These are phyloP conservation scores for Suillus plorans DNA, from an alignment of 768 basidiomycete species.

Conservation along the genomic window DNA sequence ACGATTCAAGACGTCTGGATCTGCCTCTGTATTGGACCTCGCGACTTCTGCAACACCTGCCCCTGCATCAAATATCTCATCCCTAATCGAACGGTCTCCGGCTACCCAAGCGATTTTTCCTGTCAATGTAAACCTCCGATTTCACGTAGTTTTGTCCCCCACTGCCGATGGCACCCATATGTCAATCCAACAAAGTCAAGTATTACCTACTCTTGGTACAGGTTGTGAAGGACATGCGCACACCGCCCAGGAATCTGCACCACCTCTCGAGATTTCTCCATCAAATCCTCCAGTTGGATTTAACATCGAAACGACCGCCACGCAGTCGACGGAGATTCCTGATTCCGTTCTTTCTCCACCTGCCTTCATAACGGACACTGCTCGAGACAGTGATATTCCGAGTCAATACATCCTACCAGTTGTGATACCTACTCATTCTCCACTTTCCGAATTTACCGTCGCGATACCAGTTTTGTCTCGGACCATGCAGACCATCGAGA, in stretches of 20 bases:
- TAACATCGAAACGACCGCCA: not conserved
- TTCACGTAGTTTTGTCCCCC: not conserved
- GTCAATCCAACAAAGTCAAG: not conserved
- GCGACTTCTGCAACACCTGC: not conserved
- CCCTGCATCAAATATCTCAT: not conserved
- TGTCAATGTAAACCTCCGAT: not conserved
- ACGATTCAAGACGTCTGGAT: not conserved
- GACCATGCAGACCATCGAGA: not conserved
- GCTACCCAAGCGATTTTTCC: not conserved
- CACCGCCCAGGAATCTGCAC: not conserved
- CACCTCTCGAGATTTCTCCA: not conserved
- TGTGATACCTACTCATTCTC: not conserved
- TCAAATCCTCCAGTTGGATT: not conserved
- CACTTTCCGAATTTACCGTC: too few species aligned
- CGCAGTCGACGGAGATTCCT: not conserved
- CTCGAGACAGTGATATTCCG: not conserved
- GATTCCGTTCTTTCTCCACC: not conserved
- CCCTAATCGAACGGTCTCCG: not conserved
- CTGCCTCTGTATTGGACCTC: not conserved
- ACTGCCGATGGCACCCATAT: not conserved
- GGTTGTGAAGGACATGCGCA: not conserved
- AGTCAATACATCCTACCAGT: not conserved
- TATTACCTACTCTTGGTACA: not conserved
- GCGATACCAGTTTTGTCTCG: not conserved
- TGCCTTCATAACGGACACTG: not conserved